These are phyloP conservation scores for Oryza glaberrima DNA, from an alignment of 176 grass and related monocot species.

Conservation along the genomic window DNA sequence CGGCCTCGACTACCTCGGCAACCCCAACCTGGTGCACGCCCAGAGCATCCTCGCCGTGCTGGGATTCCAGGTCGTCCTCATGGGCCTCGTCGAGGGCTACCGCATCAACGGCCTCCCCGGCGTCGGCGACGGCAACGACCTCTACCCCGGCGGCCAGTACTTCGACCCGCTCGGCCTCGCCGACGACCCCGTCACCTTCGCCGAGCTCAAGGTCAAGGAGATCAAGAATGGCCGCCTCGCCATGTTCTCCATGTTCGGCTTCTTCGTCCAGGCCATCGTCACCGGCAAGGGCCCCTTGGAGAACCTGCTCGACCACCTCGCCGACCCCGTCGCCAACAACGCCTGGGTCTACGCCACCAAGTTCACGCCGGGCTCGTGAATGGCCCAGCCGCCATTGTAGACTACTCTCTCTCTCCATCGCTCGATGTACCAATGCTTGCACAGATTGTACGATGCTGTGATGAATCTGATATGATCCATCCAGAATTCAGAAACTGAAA, in stretches of 20 bases:
- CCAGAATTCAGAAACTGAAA: slow-evolving; percentile 30
- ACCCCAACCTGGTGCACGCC: slow-evolving; percentile 97
- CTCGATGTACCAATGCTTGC: slow-evolving; percentile 13
- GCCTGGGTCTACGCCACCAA: slow-evolving; percentile 97
- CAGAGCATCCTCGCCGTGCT: slow-evolving; percentile 96
- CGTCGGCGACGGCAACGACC: slow-evolving; percentile 88
- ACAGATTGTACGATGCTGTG: not conserved
- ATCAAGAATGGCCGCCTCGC: slow-evolving; percentile 95
- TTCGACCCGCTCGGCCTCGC: slow-evolving; percentile 92
- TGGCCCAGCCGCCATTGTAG: slow-evolving; percentile 37
- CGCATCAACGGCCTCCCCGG: slow-evolving; percentile 88
- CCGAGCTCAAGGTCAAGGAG: slow-evolving; percentile 96
- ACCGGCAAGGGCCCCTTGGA: slow-evolving; percentile 91
- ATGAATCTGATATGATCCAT: not conserved
- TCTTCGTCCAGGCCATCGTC: slow-evolving; percentile 95
- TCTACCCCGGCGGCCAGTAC: slow-evolving; percentile 93
- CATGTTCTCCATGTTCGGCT: slow-evolving; percentile 97
- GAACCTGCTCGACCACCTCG: slow-evolving; percentile 95
- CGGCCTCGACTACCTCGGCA: slow-evolving; percentile 95
- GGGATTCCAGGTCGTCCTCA: slow-evolving; percentile 84
- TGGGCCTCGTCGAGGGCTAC: slow-evolving; percentile 94
- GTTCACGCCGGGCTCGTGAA: slow-evolving; percentile 78
- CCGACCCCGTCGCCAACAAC: slow-evolving; percentile 90
- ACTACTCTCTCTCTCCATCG: slow-evolving; percentile 24
- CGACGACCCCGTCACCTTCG: slow-evolving; percentile 79